Base-by-base conservation (phyloP, 371 early-diverging fungal species). In the Smittium culicis region DNA sequence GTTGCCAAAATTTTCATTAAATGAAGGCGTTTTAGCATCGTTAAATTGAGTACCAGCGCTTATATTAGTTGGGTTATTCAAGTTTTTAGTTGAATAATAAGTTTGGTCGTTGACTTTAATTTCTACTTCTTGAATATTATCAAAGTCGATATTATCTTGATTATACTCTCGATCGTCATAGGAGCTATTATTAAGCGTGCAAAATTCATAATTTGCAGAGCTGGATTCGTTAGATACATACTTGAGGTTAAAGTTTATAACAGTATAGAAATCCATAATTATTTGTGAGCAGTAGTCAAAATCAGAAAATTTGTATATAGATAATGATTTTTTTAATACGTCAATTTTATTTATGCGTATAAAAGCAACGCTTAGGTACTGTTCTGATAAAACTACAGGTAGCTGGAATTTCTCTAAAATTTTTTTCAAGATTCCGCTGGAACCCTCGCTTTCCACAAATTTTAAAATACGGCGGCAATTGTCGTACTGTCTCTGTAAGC, bases 401-500 rank as follows among this genome's bases (percentile, higher is more conserved):
- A 27, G 60, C n/a, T 59, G 27, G 16, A 59, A 29, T 32, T 59
- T 27, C n/a, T 59, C 29, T 59, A 59, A 14, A 5, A 59, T 11
- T n/a, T 29, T 59, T n/a, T 27, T 59, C 31, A 59, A 29, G 5
- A 29, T 29, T 32, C 70, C 69, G 33, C 71, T 67, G 25, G 57
- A 58, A 17, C 74, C 67, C 35, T 80, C 72, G 29, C 75, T 73
- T 27, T 74, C 79, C 17, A 79, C 71, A 32, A 75, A 66, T 67
- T 82, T 84, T 64, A 72, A 74, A 27, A 85, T 77, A 28, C 85
- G 65, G 69, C 79, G 81, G 27, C 82, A 54, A 68, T 85, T 85
- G 31, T 84, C 84, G 74, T 84, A 83, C 79, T 80, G 79, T 16
- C 85, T 59, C 55, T 74, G 62, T 60, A 82, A 80, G 31, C 82